Conservation (phyloP, 192 early-diverging fungal species). For the Coemansia sp. region DNA sequence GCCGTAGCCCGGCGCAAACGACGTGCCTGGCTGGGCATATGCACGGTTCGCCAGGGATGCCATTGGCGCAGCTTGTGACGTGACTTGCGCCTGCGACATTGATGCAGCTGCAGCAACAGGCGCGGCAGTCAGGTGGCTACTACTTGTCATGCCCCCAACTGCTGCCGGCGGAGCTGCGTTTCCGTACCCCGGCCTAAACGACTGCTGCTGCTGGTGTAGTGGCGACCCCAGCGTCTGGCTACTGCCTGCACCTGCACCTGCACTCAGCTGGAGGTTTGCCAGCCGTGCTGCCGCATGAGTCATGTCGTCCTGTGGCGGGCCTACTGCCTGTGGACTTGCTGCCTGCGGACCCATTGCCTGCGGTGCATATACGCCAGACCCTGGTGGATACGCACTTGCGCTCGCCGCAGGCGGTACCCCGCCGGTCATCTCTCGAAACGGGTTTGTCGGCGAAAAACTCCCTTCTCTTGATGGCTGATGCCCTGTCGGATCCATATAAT, state of each 20-base stretch:
- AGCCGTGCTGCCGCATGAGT: constrained; percentile 27
- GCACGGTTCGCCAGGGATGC: constrained; percentile 6
- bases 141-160: constrained; percentile 20
- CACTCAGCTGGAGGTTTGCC: constrained; percentile 48
- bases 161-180: constrained; percentile 5
- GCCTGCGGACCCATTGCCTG: neutral
- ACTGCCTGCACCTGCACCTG: constrained; percentile 4
- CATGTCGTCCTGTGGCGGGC: constrained; percentile 19
- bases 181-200: constrained; percentile 20
- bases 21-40: constrained; percentile 11
- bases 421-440: constrained; percentile 38
- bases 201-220: constrained; percentile 3
- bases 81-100: constrained; percentile 11
- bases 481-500: constrained; percentile 23
- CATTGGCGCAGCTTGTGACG: constrained; percentile 7
- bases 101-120: constrained; percentile 19
- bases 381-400: constrained; percentile 9
- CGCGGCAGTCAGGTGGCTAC: constrained; percentile 24
- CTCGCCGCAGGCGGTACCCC: constrained; percentile 11
- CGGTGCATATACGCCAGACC: constrained; percentile 5
- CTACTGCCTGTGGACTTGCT: too few species aligned
- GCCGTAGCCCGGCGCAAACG: constrained; percentile 51
- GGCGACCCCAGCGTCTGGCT: constrained; percentile 3
- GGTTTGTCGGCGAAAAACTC: constrained; percentile 48
- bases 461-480: constrained; percentile 24